phyloP scores from a whole-genome alignment of 306 rosid species.

The Lithocarpus polystachyus region DNA sequence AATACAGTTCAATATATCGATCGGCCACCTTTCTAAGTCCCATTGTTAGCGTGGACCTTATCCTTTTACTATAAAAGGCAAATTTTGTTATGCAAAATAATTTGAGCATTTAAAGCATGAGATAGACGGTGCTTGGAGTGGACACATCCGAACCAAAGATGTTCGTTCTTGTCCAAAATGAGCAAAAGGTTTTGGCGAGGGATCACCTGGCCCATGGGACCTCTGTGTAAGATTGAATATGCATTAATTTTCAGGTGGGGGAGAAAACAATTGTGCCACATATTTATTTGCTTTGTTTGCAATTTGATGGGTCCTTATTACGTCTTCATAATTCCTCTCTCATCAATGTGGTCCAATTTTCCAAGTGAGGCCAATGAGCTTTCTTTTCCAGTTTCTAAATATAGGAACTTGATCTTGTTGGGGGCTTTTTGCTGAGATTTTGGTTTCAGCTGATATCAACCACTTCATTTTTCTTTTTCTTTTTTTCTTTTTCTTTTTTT shows the following conservation, averaged over 20 bases:
- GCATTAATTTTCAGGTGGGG: not conserved
- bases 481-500: too few relatives aligned
- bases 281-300: not conserved
- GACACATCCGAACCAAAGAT: not conserved
- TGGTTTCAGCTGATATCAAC: conserved; percentile 19
- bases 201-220: not conserved
- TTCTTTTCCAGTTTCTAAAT: conserved; percentile 32
- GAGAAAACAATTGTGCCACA: conserved; percentile 12
- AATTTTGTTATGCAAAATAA: conserved; percentile 23
- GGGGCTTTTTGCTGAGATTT: conserved; percentile 24
- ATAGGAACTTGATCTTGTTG: conserved; percentile 30
- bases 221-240: not conserved
- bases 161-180: not conserved
- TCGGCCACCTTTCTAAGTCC: conserved; percentile 13
- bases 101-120: not conserved
- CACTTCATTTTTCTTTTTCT: not conserved
- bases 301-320: conserved; percentile 15
- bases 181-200: not conserved
- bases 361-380: conserved; percentile 18
- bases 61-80: conserved; percentile 28
- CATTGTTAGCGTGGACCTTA: conserved; percentile 24
- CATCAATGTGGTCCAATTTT: not conserved
- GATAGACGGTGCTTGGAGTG: not conserved
- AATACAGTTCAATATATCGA: too few relatives aligned
- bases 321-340: not conserved